Base-by-base conservation (phyloP, 163 green algal genomes). In the Scenedesmus sp. region DNA sequence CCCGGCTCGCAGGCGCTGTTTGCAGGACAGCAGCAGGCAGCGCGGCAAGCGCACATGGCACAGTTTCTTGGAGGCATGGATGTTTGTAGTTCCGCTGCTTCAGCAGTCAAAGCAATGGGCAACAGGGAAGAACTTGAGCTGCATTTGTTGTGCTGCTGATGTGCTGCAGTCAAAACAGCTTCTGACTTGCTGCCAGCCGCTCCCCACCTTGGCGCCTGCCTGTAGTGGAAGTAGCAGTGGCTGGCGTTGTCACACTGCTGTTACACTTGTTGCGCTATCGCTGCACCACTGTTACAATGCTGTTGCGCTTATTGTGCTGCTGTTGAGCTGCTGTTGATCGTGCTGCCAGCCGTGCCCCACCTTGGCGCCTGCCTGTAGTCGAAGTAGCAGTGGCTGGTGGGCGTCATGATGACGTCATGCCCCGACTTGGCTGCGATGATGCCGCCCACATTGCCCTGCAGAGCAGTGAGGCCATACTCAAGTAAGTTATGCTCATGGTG, bases 151-250 rank as follows among this genome's bases (percentile, higher is more conserved):
- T 84, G 76, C 16, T 84, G 76, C 76, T 59, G 76, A 84, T 5
- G n/a, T 7, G 23, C n/a, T 59, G 76, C 76, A 84, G 9, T 9
- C 9, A 9, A 64, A 9, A 10, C 59, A 64, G 34, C 34, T 46
- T 54, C 70, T 26, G 3, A 26, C 77, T 46, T 55, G 46, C 57
- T 46, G 52, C 23, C 6, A 2, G 54, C 23, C 82, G 56, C 55
- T 66, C 4, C 84, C 23, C 20, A 96, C 94, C 83, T 94, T 62
- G 91, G 79, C 10, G 94, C 95, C 93, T 97, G 96, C 46, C 93
- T 93, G 94, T 97, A 97, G 91, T 97, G 95, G 87, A 97, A 94
- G 94, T 97, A 97, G 90, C 94, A 96, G 92, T 96, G 94, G 70
- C 91, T 95, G 91, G 95, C 96, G 84, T 46, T 46, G 34, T 46